A percentile compares a stretch with the other conserved stretches of the same genome.
These are phyloP conservation scores for Lepiota brunneoincarnata DNA, from an alignment of 768 basidiomycete genomes.

Conservation along the genomic window DNA sequence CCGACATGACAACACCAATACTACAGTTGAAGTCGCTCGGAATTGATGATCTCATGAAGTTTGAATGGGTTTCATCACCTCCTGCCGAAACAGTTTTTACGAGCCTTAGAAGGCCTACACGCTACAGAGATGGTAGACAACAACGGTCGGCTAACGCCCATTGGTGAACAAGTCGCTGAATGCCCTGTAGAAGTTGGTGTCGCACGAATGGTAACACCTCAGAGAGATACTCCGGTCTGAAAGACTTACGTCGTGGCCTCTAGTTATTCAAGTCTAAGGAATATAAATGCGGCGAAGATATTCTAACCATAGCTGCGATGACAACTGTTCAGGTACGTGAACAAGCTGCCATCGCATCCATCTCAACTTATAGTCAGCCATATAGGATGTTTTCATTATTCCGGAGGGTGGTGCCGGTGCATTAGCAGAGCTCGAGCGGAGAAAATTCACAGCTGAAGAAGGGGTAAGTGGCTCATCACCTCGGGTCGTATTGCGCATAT, in stretches of 20 bases:
- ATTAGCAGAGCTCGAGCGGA: slow-evolving; percentile 84
- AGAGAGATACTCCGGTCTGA: background rate
- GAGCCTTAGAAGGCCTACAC: slow-evolving; percentile 82
- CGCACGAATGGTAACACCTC: slow-evolving; percentile 79
- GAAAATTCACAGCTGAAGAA: slow-evolving; percentile 98
- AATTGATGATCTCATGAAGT: slow-evolving; percentile 92
- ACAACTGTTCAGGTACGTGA: slow-evolving; percentile 75
- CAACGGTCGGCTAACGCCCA: slow-evolving; percentile 69
- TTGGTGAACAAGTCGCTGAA: slow-evolving; percentile 89
- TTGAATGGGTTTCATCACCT: slow-evolving; percentile 92
- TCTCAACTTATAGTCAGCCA: background rate
- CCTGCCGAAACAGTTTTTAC: slow-evolving; percentile 80
- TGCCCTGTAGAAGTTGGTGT: slow-evolving; percentile 91
- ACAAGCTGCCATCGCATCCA: background rate
- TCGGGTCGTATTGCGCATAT: background rate
- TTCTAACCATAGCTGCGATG: slow-evolving; percentile 95
- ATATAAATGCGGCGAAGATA: slow-evolving; percentile 90
- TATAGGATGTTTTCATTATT: slow-evolving; percentile 85
- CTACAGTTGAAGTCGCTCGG: slow-evolving; percentile 94
- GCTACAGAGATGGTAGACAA: slow-evolving; percentile 82
- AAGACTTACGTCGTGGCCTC: background rate
- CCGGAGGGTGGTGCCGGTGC: slow-evolving; percentile 85
- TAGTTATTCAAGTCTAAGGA: slow-evolving; percentile 87
- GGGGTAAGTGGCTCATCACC: slow-evolving; percentile 53
- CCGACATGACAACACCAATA: slow-evolving; percentile 88